Percentiles rank a stretch among this genome's conserved stretches.
These are phyloP conservation scores for Endotrypanum monterogeii DNA, from an alignment of 208 protist genomes.

Conservation along the genomic window DNA sequence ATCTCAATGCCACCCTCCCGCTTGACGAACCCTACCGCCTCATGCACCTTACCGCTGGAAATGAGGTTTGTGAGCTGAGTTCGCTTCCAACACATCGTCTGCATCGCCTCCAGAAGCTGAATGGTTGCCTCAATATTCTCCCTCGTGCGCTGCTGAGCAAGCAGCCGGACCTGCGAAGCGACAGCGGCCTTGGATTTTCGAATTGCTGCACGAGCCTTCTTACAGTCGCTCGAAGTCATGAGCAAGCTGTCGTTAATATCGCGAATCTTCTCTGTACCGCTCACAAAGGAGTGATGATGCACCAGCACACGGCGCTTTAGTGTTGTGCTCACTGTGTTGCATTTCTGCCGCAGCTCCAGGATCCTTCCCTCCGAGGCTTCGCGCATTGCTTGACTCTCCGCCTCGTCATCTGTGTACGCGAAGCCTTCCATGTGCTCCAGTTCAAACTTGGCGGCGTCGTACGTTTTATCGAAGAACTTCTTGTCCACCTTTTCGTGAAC, in stretches of 20 bases:
- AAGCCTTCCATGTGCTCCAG: conserved; percentile 61
- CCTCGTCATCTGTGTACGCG: conserved; percentile 54
- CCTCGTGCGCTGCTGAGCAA: conserved; percentile 56
- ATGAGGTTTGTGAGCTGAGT: conserved; percentile 67
- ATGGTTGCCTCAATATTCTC: conserved; percentile 54
- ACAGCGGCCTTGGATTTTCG: conserved; percentile 60
- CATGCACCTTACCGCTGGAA: conserved; percentile 60
- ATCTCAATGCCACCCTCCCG: conserved; percentile 50
- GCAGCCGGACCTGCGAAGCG: conserved; percentile 55
- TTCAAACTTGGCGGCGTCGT: conserved; percentile 74
- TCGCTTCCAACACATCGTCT: conserved; percentile 51
- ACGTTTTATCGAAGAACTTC: conserved; percentile 86
- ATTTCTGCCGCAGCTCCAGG: conserved; percentile 62
- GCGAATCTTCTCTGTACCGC: conserved; percentile 72
- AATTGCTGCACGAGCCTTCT: conserved; percentile 67
- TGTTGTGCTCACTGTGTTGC: conserved; percentile 76
- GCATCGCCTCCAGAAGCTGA: conserved; percentile 66
- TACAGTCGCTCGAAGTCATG: conserved; percentile 84
- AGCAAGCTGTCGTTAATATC: conserved; percentile 76
- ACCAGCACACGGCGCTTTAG: conserved; percentile 82
- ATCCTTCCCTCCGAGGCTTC: conserved; percentile 61
- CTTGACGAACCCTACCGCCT: conserved; percentile 62
- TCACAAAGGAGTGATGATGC: conserved; percentile 74
- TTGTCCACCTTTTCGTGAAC: conserved; percentile 79
- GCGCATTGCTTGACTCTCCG: conserved; percentile 52